Evolutionary conservation across 257 asterid genomes (phyloP), one percentile per base, ranked within the genome.

Genomic region (Prunella vulgaris): DNA sequence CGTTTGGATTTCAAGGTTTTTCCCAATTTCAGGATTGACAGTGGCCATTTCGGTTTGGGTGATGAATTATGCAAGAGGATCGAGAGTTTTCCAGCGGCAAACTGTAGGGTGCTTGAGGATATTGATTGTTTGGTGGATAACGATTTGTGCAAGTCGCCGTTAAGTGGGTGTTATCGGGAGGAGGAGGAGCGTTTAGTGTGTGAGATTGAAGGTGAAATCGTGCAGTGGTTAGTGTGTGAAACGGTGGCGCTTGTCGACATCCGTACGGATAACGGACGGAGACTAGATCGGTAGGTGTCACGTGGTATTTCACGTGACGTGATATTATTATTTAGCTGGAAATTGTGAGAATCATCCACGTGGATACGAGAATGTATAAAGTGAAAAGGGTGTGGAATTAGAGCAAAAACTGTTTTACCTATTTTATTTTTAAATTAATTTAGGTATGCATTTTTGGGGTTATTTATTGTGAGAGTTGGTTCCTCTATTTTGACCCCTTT

Each of bases 21-120:
- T 28, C 66, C 66, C 30, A 1, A 37, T 15, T 76, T 64, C 5
- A 40, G 60, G 13, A 73, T 3, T 5, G 0, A 46, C 15, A n/a
- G 5, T 12, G 69, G 61, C 2, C 9, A 44, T 1, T 32, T 66
- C 27, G 21, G 4, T 20, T 52, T 87, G 79, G 46, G 48, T 0
- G 89, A 82, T 30, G 69, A 58, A 21, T 9, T 88, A n/a, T 90
- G 96, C 52, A 6, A 8, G 68, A 81, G 53, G 15, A 81, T 88
- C 0, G 77, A 46, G 69, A 37, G 67, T 5, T 87, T 80, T 24
- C 97, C 94, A 12, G 76, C 74, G 22, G 92, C 87, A 0, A 75
- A 82, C 10, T 90, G 96, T 32, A 77, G 53, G 73, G 89, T 86
- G 10, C 83, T 92, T 7, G 95, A 85, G 54, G 97, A 87, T 48